phyloP scores from a whole-genome alignment of 371 early-diverging fungal genomes.

The Rhizopus stolonifer region DNA sequence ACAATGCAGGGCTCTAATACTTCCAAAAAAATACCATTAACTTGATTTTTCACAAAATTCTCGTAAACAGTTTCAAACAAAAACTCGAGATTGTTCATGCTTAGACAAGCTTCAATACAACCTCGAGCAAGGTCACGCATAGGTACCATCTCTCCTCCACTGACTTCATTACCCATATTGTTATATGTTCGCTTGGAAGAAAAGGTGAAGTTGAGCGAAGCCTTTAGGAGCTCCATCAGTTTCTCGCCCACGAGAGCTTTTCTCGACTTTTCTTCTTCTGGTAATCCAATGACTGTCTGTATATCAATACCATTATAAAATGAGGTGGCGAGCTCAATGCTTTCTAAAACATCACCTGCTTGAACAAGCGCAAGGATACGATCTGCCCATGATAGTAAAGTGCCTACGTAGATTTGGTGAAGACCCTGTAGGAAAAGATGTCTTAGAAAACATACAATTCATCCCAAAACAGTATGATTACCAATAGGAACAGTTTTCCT shows the following conservation, averaged over 20 bases:
- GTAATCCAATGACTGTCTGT: conserved; percentile 71
- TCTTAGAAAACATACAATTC: background rate
- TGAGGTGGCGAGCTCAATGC: conserved; percentile 64
- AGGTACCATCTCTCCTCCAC: conserved; percentile 45
- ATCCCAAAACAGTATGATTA: conserved; percentile 17
- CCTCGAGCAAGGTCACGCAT: conserved; percentile 59
- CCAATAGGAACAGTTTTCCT: conserved; percentile 67
- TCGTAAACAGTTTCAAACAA: conserved; percentile 78
- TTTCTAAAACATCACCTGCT: conserved; percentile 72
- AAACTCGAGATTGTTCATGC: conserved; percentile 65
- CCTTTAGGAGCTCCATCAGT: conserved; percentile 66
- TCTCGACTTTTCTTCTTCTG: conserved; percentile 61
- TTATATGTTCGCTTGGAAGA: conserved; percentile 51
- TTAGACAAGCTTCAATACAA: conserved; percentile 68
- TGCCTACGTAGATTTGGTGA: conserved; percentile 63
- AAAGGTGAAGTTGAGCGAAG: conserved; percentile 69
- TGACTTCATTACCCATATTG: conserved; percentile 42
- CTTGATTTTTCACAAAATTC: conserved; percentile 59
- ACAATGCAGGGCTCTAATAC: conserved; percentile 67
- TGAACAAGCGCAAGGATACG: conserved; percentile 69
- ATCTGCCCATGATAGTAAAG: conserved; percentile 75
- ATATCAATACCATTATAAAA: conserved; percentile 66
- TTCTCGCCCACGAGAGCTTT: conserved; percentile 64
- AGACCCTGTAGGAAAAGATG: conserved; percentile 50
- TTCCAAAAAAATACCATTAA: conserved; percentile 63